Evolutionary conservation across 208 protist genomes (phyloP).

Genomic region (Zelonia costaricensis): DNA sequence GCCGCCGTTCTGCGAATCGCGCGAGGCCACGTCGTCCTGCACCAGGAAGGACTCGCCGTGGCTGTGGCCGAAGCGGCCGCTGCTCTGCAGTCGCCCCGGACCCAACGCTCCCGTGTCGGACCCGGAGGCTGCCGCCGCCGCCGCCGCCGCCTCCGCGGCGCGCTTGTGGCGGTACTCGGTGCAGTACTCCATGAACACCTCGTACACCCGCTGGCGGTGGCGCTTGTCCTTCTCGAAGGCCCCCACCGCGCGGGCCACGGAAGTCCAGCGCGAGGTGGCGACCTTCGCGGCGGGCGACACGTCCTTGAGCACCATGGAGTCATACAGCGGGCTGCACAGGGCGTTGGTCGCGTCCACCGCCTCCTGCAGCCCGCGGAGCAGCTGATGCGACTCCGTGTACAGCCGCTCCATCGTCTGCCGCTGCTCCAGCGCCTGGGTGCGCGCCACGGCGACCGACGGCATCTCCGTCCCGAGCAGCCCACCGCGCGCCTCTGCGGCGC

Average conservation of each 20-base stretch:
- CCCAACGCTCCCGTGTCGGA: not conserved
- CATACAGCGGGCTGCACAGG: constrained; percentile 68
- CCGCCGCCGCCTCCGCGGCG: not conserved
- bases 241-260: constrained; percentile 69
- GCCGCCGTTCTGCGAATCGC: not conserved
- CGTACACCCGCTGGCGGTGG: constrained; percentile 75
- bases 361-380: constrained; percentile 54
- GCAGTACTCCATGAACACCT: constrained; percentile 82
- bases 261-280: constrained; percentile 67
- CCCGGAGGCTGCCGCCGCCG: not conserved
- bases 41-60: constrained; percentile 23
- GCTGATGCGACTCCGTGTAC: constrained; percentile 60
- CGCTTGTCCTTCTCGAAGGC: constrained; percentile 65
- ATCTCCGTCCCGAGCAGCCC: constrained; percentile 27
- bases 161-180: constrained; percentile 32
- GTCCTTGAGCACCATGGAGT: constrained; percentile 53
- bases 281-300: constrained; percentile 56
- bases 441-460: constrained; percentile 44
- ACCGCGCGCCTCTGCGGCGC: not conserved
- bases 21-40: not conserved
- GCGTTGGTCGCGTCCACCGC: constrained; percentile 53
- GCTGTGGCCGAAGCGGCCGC: not conserved
- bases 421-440: constrained; percentile 45
- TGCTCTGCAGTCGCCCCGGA: not conserved
- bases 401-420: constrained; percentile 43